Percentiles rank a stretch among this genome's conserved stretches.
phyloP scores from a whole-genome alignment of 352 stramenopile species.

The Globisporangium cystogenes region DNA sequence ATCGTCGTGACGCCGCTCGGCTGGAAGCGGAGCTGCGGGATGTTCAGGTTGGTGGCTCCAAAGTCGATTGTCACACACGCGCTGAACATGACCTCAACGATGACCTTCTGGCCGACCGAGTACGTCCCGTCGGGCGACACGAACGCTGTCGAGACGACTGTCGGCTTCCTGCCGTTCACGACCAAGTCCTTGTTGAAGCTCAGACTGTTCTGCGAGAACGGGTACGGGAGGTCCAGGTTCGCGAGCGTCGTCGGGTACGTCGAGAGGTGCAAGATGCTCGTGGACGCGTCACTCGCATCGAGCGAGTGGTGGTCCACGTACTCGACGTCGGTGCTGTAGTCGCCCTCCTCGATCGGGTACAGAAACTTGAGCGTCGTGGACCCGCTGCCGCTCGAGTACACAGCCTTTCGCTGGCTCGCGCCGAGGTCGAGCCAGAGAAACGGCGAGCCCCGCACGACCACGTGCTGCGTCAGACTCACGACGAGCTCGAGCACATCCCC shows the following conservation, averaged over 20 bases:
- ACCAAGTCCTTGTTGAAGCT: slow-evolving; percentile 63
- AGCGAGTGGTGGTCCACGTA: slow-evolving; percentile 84
- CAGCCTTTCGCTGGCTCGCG: slow-evolving; percentile 30
- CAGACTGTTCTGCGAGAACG: slow-evolving; percentile 56
- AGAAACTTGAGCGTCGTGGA: slow-evolving; percentile 48
- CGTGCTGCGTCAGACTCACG: slow-evolving; percentile 64
- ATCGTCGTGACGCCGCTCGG: slow-evolving; percentile 43
- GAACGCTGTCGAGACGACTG: slow-evolving; percentile 42
- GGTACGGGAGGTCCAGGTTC: slow-evolving; percentile 63
- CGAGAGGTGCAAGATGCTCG: slow-evolving; percentile 47
- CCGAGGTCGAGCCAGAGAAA: slow-evolving; percentile 74
- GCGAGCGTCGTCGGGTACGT: slow-evolving; percentile 65
- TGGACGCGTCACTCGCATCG: slow-evolving; percentile 43
- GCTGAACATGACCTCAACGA: slow-evolving; percentile 65
- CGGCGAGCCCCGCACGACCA: slow-evolving; percentile 52
- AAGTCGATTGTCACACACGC: slow-evolving; percentile 48
- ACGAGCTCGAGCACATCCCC: slow-evolving; percentile 57
- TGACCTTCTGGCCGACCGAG: slow-evolving; percentile 41
- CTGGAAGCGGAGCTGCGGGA: slow-evolving; percentile 50
- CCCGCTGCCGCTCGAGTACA: slow-evolving; percentile 51
- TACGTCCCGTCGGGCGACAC: slow-evolving; percentile 62
- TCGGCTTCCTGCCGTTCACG: slow-evolving; percentile 66
- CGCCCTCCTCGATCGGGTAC: slow-evolving; percentile 62
- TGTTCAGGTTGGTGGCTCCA: slow-evolving; percentile 17
- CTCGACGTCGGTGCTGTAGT: slow-evolving; percentile 72